phyloP scores from a whole-genome alignment of 768 basidiomycete genomes.

The Lactarius sp. region DNA sequence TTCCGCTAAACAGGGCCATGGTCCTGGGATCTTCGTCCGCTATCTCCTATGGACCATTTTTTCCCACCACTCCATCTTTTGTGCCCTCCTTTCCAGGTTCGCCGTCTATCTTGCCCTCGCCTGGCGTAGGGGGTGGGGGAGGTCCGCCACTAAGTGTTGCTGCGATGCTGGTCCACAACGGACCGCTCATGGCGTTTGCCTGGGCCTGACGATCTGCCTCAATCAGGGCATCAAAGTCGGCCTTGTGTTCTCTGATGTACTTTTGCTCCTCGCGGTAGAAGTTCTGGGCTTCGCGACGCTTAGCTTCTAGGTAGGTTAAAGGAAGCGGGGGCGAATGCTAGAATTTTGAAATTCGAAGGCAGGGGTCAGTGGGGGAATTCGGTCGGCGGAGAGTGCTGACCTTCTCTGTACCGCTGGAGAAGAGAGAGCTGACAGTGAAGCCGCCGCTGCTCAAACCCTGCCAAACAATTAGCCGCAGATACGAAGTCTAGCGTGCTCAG shows the following conservation, averaged over 20 bases:
- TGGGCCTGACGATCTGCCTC: conserved; percentile 49
- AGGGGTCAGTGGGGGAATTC: not conserved
- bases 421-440: conserved; percentile 45
- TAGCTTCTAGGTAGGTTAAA: conserved; percentile 49
- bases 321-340: conserved; percentile 35
- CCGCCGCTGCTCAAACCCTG: conserved; percentile 36
- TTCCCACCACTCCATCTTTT: not conserved
- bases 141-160: conserved; percentile 21
- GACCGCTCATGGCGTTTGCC: conserved; percentile 45
- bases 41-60: conserved; percentile 9
- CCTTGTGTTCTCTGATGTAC: conserved; percentile 48
- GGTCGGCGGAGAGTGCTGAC: conserved; percentile 26
- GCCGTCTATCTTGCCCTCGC: conserved; percentile 7
- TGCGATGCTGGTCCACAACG: conserved; percentile 29
- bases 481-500: not conserved
- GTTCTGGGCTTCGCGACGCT: conserved; percentile 46
- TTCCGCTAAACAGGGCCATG: not conserved
- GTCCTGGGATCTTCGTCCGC: not conserved
- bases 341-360: conserved; percentile 17
- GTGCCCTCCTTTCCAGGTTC: not conserved
- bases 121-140: conserved; percentile 10
- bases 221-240: conserved; percentile 44
- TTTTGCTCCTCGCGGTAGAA: conserved; percentile 50
- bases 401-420: conserved; percentile 34
- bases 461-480: conserved; percentile 24